A percentile compares a stretch with the other conserved stretches of the same genome.
Evolutionary conservation across 2,329 filamentous ascomycete genomes (phyloP).

Genomic region (Monosporascus sp.): DNA sequence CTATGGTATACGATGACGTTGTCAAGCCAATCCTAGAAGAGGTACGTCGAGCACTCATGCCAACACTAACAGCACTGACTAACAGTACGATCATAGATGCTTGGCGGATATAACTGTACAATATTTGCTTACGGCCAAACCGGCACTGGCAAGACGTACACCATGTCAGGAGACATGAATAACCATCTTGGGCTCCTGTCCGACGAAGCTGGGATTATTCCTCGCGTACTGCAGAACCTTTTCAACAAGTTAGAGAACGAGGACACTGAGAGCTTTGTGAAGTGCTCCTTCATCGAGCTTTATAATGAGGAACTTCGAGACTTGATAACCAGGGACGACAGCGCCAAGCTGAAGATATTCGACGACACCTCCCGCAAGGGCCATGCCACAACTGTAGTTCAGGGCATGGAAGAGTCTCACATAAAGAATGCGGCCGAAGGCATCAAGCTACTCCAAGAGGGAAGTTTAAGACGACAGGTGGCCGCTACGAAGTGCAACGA

Average conservation of each 20-base stretch:
- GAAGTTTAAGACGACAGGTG: conserved; percentile 93
- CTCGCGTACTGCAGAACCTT: conserved; percentile 78
- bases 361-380: conserved; percentile 85
- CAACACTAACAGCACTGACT: conserved; percentile 4
- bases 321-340: conserved; percentile 75
- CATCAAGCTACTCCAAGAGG: conserved; percentile 81
- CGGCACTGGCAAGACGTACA: conserved; percentile 97
- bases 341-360: conserved; percentile 85
- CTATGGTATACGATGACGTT: conserved; percentile 91
- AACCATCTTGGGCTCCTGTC: conserved; percentile 80
- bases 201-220: conserved; percentile 91
- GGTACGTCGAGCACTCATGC: conserved; percentile 42
- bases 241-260: conserved; percentile 80
- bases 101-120: conserved; percentile 93
- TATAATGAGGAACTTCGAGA: conserved; percentile 98
- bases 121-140: conserved; percentile 99
- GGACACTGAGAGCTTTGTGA: conserved; percentile 79
- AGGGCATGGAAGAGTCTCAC: conserved; percentile 96
- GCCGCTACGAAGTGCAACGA: conserved; percentile 99
- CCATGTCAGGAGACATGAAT: conserved; percentile 97
- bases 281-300: conserved; percentile 96
- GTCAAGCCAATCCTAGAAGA: conserved; percentile 90
- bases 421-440: conserved; percentile 81
- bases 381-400: conserved; percentile 79
- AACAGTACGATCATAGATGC: conserved; percentile 54